Base-by-base conservation (phyloP, 1,284 basidiomycete genomes). In the Ceratobasidium sp. region DNA sequence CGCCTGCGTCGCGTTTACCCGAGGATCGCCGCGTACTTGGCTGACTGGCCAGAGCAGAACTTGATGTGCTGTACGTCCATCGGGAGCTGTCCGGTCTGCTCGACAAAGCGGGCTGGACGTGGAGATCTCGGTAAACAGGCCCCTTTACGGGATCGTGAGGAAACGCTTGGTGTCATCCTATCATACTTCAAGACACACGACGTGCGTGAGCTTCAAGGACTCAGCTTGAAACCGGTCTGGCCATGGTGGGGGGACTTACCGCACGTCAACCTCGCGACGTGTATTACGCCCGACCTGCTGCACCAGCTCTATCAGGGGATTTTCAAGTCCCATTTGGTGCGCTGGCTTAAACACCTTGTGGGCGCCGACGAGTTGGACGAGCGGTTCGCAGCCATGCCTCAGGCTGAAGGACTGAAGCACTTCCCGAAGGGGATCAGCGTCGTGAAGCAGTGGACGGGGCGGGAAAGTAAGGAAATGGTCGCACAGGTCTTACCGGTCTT, bases 161-260 rank as follows among this genome's bases (percentile, higher is more conserved):
- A 67, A 32, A 67, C 52, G 2, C n/a, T 67, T 1, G 23, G 44
- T 9, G 52, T 50, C 4, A 14, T 67, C 2, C 11, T 18, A 1
- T 14, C n/a, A 13, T 44, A 57, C 38, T 43, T 67, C 26, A 9
- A 9, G 4, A 1, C 21, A 21, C n/a, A 44, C 30, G 13, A 67
- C 13, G n/a, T 18, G 1, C 11, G 18, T 38, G n/a, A 41, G n/a
- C 47, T 66, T 1, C 9, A 52, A 2, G 18, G 9, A 0, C 52
- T 55, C 2, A 26, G 28, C 21, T 16, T 67, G 23, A 67, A 55
- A 26, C 64, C 64, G 23, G 35, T 38, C 7, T 50, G 58, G 63
- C 72, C 63, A n/a, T 73, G 63, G 55, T 74, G 55, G 50, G 72
- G 46, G 49, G 49, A 64, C 35, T 18, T 73, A 41, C 74, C 74